Conservation (phyloP, 768 basidiomycete genomes). For the Gymnopilus dilepis region DNA sequence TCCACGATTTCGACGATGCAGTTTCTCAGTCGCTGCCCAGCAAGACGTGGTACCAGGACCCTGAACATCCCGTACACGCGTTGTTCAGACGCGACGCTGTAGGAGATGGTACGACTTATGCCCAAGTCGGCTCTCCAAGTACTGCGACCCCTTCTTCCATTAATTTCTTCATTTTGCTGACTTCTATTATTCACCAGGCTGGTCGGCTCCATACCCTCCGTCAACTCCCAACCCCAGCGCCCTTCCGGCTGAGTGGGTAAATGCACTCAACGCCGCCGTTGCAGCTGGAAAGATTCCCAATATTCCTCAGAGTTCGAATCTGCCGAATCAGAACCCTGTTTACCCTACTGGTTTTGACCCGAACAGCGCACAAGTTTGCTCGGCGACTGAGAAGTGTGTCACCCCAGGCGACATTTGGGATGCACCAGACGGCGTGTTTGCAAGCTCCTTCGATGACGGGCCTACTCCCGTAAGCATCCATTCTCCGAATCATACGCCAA, state of each 20-base stretch:
- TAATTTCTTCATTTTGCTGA: not conserved
- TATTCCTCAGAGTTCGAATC: constrained; percentile 54
- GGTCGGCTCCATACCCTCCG: constrained; percentile 65
- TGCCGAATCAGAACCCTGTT: constrained; percentile 41
- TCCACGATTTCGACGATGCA: constrained; percentile 36
- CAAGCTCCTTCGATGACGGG: constrained; percentile 81
- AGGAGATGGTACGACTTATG: constrained; percentile 54
- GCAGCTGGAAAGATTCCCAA: constrained; percentile 75
- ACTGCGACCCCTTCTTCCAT: constrained; percentile 5
- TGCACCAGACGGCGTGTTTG: constrained; percentile 72
- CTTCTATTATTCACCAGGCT: constrained; percentile 44
- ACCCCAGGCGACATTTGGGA: constrained; percentile 73
- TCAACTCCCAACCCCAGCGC: constrained; percentile 48
- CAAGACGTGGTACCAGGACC: constrained; percentile 62
- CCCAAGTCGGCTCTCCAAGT: constrained; percentile 67
- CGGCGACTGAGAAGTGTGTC: constrained; percentile 73
- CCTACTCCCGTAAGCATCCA: constrained; percentile 50
- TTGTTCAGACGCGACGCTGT: constrained; percentile 63
- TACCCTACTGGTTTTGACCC: constrained; percentile 53
- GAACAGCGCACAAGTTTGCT: constrained; percentile 65
- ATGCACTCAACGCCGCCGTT: constrained; percentile 71
- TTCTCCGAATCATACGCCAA: not conserved
- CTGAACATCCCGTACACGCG: constrained; percentile 60
- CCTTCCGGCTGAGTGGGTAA: constrained; percentile 74
- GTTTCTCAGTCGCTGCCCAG: constrained; percentile 37